phyloP scores from a whole-genome alignment of 768 basidiomycete species.

The Phylloporus arenicola region DNA sequence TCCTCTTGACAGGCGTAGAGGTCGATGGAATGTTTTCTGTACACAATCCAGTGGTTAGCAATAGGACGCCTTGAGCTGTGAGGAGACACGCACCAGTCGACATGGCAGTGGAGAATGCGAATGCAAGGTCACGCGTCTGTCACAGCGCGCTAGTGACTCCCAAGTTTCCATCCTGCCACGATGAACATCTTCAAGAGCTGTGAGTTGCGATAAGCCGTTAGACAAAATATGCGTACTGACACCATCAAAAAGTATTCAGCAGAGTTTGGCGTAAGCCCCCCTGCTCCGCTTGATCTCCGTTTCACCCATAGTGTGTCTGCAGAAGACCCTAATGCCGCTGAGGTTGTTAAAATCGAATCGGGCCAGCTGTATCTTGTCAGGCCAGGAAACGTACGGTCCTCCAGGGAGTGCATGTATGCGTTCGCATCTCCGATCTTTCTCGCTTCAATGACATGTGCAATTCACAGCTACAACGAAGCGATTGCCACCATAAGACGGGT shows the following conservation, averaged over 20 bases:
- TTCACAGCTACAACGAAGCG: conserved; percentile 83
- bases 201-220: conserved; percentile 36
- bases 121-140: conserved; percentile 23
- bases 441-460: background rate
- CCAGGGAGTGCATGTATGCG: conserved; percentile 93
- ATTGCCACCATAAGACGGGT: conserved; percentile 90
- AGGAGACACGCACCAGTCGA: conserved; percentile 8
- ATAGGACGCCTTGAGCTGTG: background rate
- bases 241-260: conserved; percentile 57
- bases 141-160: conserved; percentile 12
- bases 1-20: conserved; percentile 13
- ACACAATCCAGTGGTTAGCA: background rate
- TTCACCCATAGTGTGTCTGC: conserved; percentile 25
- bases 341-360: conserved; percentile 89
- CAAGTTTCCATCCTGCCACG: conserved; percentile 22
- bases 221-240: conserved; percentile 18
- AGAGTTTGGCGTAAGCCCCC: conserved; percentile 90
- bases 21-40: conserved; percentile 2
- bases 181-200: conserved; percentile 87
- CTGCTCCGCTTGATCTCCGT: conserved; percentile 10
- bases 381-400: conserved; percentile 85
- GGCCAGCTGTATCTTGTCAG: conserved; percentile 90
- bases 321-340: conserved; percentile 93
- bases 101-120: conserved; percentile 3
- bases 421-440: background rate